phyloP scores from a whole-genome alignment of 140 eudicot genomes.

The Ambrosia hybrid region DNA sequence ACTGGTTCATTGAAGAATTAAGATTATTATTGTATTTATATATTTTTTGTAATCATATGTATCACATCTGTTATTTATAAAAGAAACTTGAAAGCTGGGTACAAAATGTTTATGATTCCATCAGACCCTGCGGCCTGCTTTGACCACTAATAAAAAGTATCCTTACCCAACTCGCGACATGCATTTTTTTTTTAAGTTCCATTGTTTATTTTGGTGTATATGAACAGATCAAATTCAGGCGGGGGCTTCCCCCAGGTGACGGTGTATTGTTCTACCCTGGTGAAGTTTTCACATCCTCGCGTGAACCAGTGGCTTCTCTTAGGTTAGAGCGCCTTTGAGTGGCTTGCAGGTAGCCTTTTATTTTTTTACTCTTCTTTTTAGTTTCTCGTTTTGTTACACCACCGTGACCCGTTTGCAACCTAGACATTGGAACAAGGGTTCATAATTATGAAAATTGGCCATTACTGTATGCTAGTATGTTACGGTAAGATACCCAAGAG shows the following conservation, averaged over 20 bases:
- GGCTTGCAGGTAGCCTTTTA: slow-evolving; percentile 75
- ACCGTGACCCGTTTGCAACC: not conserved
- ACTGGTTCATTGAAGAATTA: not conserved
- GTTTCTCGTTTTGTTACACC: not conserved
- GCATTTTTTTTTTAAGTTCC: slow-evolving; percentile 18
- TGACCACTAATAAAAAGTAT: not conserved
- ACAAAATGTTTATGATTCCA: not conserved
- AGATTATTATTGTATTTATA: not conserved
- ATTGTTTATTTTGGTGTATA: not conserved
- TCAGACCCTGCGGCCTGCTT: not conserved
- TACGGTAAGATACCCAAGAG: not conserved
- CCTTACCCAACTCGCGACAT: not conserved
- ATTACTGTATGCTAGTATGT: not conserved
- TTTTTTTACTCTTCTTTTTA: too few species aligned
- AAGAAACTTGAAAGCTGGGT: not conserved
- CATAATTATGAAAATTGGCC: not conserved
- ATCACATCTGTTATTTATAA: not conserved
- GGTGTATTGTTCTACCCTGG: slow-evolving; percentile 96
- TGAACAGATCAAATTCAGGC: slow-evolving; percentile 81
- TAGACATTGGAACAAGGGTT: slow-evolving; percentile 6
- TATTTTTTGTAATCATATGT: not conserved
- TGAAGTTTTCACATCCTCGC: slow-evolving; percentile 87
- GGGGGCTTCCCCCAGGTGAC: slow-evolving; percentile 98
- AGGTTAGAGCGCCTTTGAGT: slow-evolving; percentile 93
- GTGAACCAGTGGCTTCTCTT: slow-evolving; percentile 91